Evolutionary conservation across 208 protist species (phyloP).

Genomic region (Polymyxa betae): DNA sequence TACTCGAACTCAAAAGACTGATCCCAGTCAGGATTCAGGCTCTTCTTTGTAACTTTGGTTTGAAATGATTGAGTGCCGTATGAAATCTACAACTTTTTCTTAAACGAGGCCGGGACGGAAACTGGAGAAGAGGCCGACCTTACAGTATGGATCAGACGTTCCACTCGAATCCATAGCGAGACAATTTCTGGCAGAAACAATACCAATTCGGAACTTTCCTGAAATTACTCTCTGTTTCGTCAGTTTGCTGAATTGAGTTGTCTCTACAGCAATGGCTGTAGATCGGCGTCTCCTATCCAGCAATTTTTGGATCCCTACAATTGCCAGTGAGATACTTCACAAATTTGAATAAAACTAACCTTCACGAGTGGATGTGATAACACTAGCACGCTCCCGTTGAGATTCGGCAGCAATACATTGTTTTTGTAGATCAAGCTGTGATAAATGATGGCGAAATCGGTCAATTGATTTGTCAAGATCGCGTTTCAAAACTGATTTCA

Average conservation of each 20-base stretch:
- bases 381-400: neutral
- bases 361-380: neutral
- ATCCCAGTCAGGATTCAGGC: constrained; percentile 57
- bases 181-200: constrained; percentile 9
- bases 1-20: constrained; percentile 51
- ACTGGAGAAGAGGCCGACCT: neutral
- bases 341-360: neutral
- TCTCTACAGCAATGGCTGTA: neutral
- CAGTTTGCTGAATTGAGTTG: neutral
- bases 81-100: neutral
- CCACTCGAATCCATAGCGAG: constrained; percentile 9
- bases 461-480: neutral
- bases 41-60: constrained; percentile 50
- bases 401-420: neutral
- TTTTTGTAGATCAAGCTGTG: neutral
- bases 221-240: neutral
- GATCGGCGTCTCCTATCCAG: neutral
- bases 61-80: neutral
- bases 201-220: constrained; percentile 38
- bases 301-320: neutral
- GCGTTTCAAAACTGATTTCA: neutral
- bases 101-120: neutral
- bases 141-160: constrained; percentile 27
- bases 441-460: neutral
- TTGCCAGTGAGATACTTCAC: neutral